A percentile compares a stretch with the other conserved stretches of the same genome.
These are phyloP conservation scores for Globisporangium uncinulatum DNA, from an alignment of 352 stramenopile genomes.

Conservation along the genomic window DNA sequence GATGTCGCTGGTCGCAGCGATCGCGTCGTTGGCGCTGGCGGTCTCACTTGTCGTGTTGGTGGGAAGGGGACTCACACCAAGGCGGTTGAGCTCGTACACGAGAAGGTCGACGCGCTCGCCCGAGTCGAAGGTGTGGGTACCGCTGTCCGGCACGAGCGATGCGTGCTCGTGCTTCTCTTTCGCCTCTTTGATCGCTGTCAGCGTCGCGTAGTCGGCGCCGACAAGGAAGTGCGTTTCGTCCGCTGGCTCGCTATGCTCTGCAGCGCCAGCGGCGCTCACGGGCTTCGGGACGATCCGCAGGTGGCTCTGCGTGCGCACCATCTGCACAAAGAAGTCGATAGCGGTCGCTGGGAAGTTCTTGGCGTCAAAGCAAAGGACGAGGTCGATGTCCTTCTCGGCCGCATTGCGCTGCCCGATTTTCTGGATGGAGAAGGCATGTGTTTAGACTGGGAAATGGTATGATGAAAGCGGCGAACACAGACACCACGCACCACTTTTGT, in stretches of 20 bases:
- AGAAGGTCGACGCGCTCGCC: constrained; percentile 74
- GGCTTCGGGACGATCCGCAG: constrained; percentile 45
- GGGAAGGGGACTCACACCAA: constrained; percentile 32
- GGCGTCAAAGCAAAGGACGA: constrained; percentile 68
- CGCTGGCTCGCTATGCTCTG: constrained; percentile 13
- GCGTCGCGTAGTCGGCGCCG: constrained; percentile 34
- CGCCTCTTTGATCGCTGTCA: constrained; percentile 57
- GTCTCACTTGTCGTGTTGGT: constrained; percentile 1
- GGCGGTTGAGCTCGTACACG: constrained; percentile 58
- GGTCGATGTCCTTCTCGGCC: constrained; percentile 57
- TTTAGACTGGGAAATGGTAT: too few species aligned
- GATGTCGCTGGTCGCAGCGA: constrained; percentile 16
- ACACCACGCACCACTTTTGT: constrained; percentile 52
- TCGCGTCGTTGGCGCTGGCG: background rate
- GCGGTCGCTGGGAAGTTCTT: constrained; percentile 42
- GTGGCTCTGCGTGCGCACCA: constrained; percentile 56
- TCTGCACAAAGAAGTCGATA: constrained; percentile 64
- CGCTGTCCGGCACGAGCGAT: constrained; percentile 33
- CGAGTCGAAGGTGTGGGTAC: constrained; percentile 47
- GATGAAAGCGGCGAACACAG: background rate
- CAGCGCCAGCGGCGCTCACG: constrained; percentile 8
- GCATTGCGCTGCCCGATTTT: constrained; percentile 46
- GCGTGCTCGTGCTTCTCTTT: constrained; percentile 44
- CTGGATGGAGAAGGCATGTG: constrained; percentile 13
- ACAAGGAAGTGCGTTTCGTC: constrained; percentile 48